Base-by-base conservation (phyloP, 169 alveolate species). In the Ichthyophthirius multifiliis region DNA sequence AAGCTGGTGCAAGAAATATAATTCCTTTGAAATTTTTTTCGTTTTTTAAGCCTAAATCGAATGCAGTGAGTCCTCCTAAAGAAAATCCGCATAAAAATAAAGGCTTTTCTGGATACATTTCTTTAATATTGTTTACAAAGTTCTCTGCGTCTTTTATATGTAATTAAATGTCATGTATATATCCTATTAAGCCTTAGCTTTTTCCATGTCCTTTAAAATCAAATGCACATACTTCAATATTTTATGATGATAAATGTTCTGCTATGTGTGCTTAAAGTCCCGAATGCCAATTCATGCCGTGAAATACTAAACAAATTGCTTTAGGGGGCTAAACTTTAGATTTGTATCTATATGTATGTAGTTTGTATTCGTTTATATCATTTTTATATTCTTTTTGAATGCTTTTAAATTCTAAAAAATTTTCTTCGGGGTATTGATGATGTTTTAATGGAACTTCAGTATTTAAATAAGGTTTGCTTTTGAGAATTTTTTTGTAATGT, bases 201-300 rank as follows among this genome's bases (percentile, higher is more conserved):
- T 55, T 55, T 12, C 71, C 71, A 27, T 55, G 31, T 13, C 71
- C 71, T 6, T 55, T 55, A 6, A 55, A 55, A 27, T 55, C 71
- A 7, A 27, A 55, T 1, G 71, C 71, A 55, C 71, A 55, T 0
- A 55, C 71, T 55, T 55, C 71, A 3, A 55, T 55, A 3, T 55
- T 1, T 3, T 55, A 27, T 20, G 12, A 27, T 12, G 71, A 34
- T 55, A 55, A 55, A 55, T 55, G 43, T 55, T 55, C 71, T 4
- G 71, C 71, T 10, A 55, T 55, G 34, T 55, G 71, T 27, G 71
- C 71, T 23, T 27, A 55, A 13, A 55, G 31, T 27, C 31, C 31
- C 1, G 71, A 55, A 55, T 55, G 71, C 71, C 71, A 55, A 55
- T 55, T 55, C 71, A 55, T 55, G 12, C 71, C 71, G 31, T 55